phyloP scores from a whole-genome alignment of 176 grass and related monocot species.

The Juncus inflexus region DNA sequence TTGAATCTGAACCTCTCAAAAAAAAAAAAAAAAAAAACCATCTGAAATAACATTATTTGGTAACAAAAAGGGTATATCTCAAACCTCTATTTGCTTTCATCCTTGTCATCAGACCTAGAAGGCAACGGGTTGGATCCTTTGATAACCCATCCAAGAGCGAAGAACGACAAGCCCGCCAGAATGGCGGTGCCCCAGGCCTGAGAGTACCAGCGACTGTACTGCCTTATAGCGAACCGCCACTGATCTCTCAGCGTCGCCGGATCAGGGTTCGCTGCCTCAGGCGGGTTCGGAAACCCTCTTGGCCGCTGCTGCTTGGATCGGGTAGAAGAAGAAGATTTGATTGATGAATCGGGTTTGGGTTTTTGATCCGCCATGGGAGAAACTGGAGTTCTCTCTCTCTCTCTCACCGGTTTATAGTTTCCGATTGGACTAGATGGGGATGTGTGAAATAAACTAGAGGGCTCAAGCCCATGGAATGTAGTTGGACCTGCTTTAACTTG shows the following conservation, averaged over 20 bases:
- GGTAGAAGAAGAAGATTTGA: slow-evolving; percentile 1
- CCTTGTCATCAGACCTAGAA: slow-evolving; percentile 9
- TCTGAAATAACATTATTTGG: no score
- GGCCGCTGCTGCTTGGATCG: neutral
- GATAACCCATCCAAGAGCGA: slow-evolving; percentile 43
- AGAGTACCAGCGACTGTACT: slow-evolving; percentile 49
- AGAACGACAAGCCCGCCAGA: slow-evolving; percentile 38
- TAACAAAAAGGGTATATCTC: neutral
- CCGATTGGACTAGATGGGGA: neutral
- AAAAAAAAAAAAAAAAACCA: no score
- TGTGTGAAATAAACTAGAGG: no score
- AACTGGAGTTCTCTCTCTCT: neutral
- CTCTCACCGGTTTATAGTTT: neutral
- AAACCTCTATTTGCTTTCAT: slow-evolving; percentile 18
- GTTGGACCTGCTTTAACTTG: neutral
- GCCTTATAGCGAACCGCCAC: slow-evolving; percentile 43
- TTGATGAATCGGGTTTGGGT: slow-evolving; percentile 10
- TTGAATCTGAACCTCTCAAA: no score
- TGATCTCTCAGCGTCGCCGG: slow-evolving; percentile 49
- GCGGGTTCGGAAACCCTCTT: slow-evolving; percentile 42
- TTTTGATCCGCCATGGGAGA: slow-evolving; percentile 26
- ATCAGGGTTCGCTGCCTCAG: slow-evolving; percentile 46
- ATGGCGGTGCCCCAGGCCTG: slow-evolving; percentile 45
- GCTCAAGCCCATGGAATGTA: neutral
- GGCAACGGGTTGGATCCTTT: slow-evolving; percentile 54